Conservation (phyloP, 805 yeast species). For the Saturnispora kantuleensis region DNA sequence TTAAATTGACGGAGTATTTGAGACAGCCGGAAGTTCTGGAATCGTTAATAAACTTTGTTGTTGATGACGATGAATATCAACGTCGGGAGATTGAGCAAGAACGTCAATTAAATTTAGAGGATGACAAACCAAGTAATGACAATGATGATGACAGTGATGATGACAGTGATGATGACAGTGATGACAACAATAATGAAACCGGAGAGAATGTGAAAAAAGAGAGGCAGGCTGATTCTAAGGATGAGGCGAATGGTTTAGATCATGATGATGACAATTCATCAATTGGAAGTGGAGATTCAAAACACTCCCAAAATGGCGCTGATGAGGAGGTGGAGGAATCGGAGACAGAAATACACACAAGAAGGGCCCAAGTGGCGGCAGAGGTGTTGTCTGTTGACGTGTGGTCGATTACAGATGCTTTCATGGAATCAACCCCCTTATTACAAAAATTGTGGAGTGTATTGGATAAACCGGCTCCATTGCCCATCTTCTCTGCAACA, state of each 20-base stretch:
- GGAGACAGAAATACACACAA: constrained; percentile 26
- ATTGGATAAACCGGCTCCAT: constrained; percentile 55
- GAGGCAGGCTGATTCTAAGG: background rate
- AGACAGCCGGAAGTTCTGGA: constrained; percentile 68
- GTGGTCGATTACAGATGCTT: constrained; percentile 87
- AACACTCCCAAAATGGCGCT: constrained; percentile 21
- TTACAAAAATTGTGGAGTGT: constrained; percentile 71
- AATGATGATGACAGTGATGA: constrained; percentile 3
- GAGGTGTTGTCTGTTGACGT: constrained; percentile 87
- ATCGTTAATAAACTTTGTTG: constrained; percentile 59
- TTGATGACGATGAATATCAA: constrained; percentile 38
- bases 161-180: background rate
- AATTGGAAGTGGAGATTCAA: constrained; percentile 12
- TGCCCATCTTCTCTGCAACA: constrained; percentile 70
- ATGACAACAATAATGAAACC: no score
- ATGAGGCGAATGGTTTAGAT: background rate
- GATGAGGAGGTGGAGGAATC: constrained; percentile 26
- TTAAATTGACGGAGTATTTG: constrained; percentile 67
- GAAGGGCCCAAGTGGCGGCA: constrained; percentile 62
- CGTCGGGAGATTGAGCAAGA: constrained; percentile 11
- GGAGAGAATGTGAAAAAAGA: no score
- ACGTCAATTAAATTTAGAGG: background rate
- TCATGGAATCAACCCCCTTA: constrained; percentile 62
- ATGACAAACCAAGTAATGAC: background rate
- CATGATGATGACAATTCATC: background rate